phyloP scores from a whole-genome alignment of 169 alveolate genomes.

The Babesia bigemina region DNA sequence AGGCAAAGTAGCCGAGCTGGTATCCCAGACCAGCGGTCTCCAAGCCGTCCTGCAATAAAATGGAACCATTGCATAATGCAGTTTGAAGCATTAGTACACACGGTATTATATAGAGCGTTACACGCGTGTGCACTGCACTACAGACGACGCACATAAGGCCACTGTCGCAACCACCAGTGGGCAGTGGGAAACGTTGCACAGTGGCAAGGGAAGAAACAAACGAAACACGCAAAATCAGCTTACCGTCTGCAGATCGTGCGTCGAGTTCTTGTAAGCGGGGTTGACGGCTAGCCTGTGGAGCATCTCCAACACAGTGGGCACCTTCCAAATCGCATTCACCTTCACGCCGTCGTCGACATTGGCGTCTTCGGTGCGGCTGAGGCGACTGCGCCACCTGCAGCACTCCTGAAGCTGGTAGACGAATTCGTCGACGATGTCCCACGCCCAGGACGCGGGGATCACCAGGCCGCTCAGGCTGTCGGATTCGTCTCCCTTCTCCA shows the following conservation, averaged over 20 bases:
- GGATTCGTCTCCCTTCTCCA: constrained; percentile 53
- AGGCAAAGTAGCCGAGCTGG: constrained; percentile 77
- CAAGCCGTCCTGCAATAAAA: constrained; percentile 19
- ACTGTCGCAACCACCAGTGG: too few relatives aligned
- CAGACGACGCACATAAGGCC: too few relatives aligned
- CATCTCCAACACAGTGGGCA: constrained; percentile 67
- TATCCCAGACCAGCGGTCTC: constrained; percentile 36
- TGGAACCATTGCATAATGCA: neutral
- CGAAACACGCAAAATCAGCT: neutral
- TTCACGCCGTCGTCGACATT: constrained; percentile 11
- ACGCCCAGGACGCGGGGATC: constrained; percentile 83
- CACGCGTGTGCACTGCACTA: too few relatives aligned
- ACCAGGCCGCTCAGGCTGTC: constrained; percentile 67
- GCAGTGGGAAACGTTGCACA: too few relatives aligned
- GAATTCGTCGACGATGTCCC: constrained; percentile 85
- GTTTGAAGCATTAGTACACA: neutral
- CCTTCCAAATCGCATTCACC: constrained; percentile 58
- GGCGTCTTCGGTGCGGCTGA: constrained; percentile 38
- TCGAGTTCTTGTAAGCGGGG: constrained; percentile 36
- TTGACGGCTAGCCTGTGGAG: constrained; percentile 58
- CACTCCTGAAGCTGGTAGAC: constrained; percentile 83
- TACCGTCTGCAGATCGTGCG: constrained; percentile 35
- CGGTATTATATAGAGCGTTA: neutral
- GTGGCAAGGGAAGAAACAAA: too few relatives aligned
- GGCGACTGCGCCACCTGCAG: constrained; percentile 74